These are phyloP conservation scores for Fomitiporia mediterranea DNA, from an alignment of 1,284 basidiomycete genomes.

Conservation along the genomic window DNA sequence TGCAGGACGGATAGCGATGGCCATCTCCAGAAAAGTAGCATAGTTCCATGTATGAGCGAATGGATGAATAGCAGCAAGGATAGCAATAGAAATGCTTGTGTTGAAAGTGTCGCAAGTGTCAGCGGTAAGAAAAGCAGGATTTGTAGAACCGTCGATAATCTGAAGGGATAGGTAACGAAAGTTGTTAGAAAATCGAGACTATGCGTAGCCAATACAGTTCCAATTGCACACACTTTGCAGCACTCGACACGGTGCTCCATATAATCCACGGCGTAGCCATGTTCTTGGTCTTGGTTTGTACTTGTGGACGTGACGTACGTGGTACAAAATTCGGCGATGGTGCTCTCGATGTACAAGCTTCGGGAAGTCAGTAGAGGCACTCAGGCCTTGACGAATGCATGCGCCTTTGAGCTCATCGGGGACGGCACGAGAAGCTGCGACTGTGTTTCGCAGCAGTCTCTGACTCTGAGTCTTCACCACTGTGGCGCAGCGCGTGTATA, in stretches of 20 bases:
- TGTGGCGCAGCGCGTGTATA: background rate
- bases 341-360: background rate
- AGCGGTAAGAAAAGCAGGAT: constrained; percentile 81
- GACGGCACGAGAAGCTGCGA: background rate
- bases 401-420: no score
- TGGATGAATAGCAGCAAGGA: constrained; percentile 74
- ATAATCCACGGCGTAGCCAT: constrained; percentile 45
- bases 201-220: no score
- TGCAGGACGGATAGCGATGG: constrained; percentile 68
- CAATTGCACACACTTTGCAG: constrained; percentile 52
- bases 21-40: constrained; percentile 62
- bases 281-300: background rate
- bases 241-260: constrained; percentile 61
- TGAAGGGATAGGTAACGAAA: constrained; percentile 28
- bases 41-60: constrained; percentile 70
- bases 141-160: constrained; percentile 71
- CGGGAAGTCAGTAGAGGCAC: background rate
- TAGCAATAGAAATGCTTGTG: constrained; percentile 72
- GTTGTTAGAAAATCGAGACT: background rate
- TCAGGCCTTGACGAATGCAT: background rate
- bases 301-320: background rate
- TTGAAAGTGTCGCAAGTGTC: constrained; percentile 74
- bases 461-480: no score
- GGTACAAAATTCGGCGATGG: no score
- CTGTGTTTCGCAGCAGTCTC: no score